phyloP scores from a whole-genome alignment of 345 rosid genomes.

The Salix arbutifolia region DNA sequence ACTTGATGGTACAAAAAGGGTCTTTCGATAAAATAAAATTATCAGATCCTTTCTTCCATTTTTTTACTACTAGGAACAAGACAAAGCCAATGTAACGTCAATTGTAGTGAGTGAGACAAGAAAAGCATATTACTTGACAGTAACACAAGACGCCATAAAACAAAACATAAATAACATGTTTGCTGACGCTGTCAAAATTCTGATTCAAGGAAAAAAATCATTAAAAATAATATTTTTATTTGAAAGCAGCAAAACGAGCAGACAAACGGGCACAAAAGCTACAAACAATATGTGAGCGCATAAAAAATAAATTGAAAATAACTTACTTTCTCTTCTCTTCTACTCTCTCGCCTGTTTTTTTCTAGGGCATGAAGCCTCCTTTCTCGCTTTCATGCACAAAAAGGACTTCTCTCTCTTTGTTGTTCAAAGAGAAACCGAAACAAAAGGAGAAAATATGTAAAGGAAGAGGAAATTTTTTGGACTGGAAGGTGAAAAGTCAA shows the following conservation, averaged over 20 bases:
- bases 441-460: not conserved
- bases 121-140: not conserved
- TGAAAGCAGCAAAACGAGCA: not conserved
- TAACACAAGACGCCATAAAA: too few relatives aligned
- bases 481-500: not conserved
- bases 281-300: not conserved
- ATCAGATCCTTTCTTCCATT: slow-evolving; percentile 11
- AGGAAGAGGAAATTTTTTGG: not conserved
- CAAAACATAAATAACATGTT: too few relatives aligned
- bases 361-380: not conserved
- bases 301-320: not conserved
- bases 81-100: not conserved
- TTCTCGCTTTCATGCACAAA: not conserved
- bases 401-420: not conserved
- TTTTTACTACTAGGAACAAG: not conserved
- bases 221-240: too few relatives aligned
- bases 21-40: not conserved
- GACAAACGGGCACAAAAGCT: not conserved
- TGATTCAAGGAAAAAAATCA: too few relatives aligned
- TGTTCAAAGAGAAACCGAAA: not conserved
- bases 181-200: too few relatives aligned
- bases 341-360: too few relatives aligned
- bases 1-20: slow-evolving; percentile 15
- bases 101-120: not conserved
- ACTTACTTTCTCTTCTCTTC: not conserved